phyloP scores from a whole-genome alignment of 768 basidiomycete species.

The Gymnopilus junonius region DNA sequence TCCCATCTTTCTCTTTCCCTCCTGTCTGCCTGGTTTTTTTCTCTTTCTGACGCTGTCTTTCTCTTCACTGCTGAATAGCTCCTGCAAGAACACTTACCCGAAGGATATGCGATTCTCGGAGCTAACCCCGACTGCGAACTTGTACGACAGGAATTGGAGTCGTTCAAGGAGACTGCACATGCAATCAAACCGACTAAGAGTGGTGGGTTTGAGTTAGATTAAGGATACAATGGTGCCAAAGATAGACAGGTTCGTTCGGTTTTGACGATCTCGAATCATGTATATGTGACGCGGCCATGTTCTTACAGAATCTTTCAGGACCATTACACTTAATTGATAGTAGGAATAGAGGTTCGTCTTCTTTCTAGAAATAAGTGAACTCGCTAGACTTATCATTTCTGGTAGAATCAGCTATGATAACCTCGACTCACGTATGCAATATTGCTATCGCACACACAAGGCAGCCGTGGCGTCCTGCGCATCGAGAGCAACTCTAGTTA shows the following conservation, averaged over 20 bases:
- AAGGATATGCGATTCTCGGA: slow-evolving; percentile 58
- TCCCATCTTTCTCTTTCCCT: not conserved
- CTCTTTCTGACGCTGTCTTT: not conserved
- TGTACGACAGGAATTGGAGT: slow-evolving; percentile 40
- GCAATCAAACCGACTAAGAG: slow-evolving; percentile 5
- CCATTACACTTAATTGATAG: no score
- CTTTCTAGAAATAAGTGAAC: no score
- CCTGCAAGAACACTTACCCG: slow-evolving; percentile 58
- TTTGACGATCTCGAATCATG: no score
- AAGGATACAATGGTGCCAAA: not conserved
- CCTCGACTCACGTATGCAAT: no score
- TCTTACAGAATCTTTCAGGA: no score
- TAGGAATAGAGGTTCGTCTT: no score
- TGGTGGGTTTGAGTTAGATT: slow-evolving; percentile 4
- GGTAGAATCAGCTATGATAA: no score
- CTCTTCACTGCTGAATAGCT: slow-evolving; percentile 34
- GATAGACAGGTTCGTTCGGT: not conserved
- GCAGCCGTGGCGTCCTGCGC: no score
- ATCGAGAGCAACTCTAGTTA: no score
- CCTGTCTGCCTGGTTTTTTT: not conserved
- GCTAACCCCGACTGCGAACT: slow-evolving; percentile 59
- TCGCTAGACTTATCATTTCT: no score
- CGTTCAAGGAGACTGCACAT: slow-evolving; percentile 31
- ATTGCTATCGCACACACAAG: no score
- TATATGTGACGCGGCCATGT: no score